Evolutionary conservation across 495 filamentous ascomycete genomes (phyloP).

Genomic region (Podospora bellae-mahoneyi): DNA sequence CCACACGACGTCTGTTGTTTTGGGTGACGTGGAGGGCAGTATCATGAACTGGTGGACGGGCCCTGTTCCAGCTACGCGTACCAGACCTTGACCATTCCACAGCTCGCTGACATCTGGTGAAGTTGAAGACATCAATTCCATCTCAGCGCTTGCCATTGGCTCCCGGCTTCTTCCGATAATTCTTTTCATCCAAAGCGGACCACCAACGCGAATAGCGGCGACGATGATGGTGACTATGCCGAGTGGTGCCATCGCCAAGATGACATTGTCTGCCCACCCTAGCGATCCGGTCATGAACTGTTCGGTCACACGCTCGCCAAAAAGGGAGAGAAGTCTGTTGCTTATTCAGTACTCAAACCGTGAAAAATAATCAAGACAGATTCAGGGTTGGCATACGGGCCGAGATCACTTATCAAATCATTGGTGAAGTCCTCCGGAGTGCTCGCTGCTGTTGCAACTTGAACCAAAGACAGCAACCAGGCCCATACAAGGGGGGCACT

Average conservation of each 20-base stretch:
- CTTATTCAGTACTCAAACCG: too few relatives aligned
- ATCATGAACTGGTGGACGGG: conserved; percentile 19
- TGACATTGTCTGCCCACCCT: conserved; percentile 48
- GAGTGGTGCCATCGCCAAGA: conserved; percentile 53
- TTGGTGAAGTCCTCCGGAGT: too few relatives aligned
- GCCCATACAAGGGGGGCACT: too few relatives aligned
- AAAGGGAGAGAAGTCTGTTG: conserved; percentile 46
- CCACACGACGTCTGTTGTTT: not conserved
- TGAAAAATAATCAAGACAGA: too few relatives aligned
- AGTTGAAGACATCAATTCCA: conserved; percentile 36
- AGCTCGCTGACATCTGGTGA: conserved; percentile 36
- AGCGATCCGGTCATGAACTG: conserved; percentile 57
- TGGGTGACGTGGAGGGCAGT: not conserved
- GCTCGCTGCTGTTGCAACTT: too few relatives aligned
- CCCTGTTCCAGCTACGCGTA: conserved; percentile 26
- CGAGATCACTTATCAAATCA: conserved; percentile 26
- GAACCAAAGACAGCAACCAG: too few relatives aligned
- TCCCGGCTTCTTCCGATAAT: conserved; percentile 48
- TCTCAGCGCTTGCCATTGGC: conserved; percentile 29
- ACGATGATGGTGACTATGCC: conserved; percentile 56
- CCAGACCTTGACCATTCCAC: conserved; percentile 36
- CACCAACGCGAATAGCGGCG: conserved; percentile 52
- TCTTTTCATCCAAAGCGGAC: conserved; percentile 48
- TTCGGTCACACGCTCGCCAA: conserved; percentile 55
- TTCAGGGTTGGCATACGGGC: conserved; percentile 23